Percentiles rank a stretch among this genome's conserved stretches.
These are phyloP conservation scores for Corinectria fuckeliana DNA, from an alignment of 2,329 filamentous ascomycete species.

Conservation along the genomic window DNA sequence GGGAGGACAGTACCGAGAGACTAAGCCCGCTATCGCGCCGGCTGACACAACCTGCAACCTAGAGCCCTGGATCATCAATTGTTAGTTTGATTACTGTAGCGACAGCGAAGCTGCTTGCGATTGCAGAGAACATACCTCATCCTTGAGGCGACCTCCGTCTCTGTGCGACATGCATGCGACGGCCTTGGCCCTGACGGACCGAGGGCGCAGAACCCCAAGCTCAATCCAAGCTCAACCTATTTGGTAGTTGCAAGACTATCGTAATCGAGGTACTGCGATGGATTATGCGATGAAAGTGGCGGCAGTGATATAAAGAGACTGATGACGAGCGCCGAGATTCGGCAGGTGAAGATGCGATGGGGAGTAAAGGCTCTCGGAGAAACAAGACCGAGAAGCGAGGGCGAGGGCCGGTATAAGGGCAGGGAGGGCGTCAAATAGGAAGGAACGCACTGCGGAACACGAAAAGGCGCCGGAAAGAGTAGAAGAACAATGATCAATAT, in stretches of 20 bases:
- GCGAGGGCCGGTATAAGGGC: neutral
- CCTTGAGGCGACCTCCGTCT: conserved; percentile 56
- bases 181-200: conserved; percentile 29
- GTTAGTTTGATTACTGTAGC: conserved; percentile 13
- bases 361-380: conserved; percentile 17
- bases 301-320: conserved; percentile 35
- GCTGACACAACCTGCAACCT: conserved; percentile 62
- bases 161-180: conserved; percentile 46
- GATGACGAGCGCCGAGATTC: conserved; percentile 22
- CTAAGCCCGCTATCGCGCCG: conserved; percentile 75
- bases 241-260: neutral
- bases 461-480: neutral
- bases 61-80: conserved; percentile 52
- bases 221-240: neutral
- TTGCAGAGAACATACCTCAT: conserved; percentile 55
- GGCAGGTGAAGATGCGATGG: conserved; percentile 20
- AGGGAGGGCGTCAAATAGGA: neutral
- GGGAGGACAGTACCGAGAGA: conserved; percentile 72
- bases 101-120: neutral
- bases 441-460: conserved; percentile 1
- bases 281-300: neutral
- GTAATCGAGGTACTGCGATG: neutral
- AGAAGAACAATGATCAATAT: neutral
- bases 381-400: conserved; percentile 25
- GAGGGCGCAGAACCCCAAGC: conserved; percentile 30